Percentiles rank a stretch among this genome's conserved stretches.
Evolutionary conservation across 2,329 filamentous ascomycete genomes (phyloP).

Genomic region (Penicillium hordei): DNA sequence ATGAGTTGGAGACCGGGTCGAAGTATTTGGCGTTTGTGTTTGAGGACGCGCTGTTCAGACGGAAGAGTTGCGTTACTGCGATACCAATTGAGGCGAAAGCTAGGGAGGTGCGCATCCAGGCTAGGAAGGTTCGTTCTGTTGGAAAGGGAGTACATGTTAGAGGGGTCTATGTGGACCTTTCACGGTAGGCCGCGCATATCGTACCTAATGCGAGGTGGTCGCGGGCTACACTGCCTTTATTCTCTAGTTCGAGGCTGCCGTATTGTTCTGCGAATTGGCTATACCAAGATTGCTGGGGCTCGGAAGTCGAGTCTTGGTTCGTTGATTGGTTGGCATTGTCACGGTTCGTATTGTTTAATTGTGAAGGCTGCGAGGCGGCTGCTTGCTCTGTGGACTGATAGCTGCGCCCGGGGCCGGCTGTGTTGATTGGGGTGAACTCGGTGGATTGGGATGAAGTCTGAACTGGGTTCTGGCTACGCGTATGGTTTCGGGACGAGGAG

Average conservation of each 20-base stretch:
- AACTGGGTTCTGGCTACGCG: conserved; percentile 17
- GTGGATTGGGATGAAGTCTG: conserved; percentile 15
- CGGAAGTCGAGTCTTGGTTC: conserved; percentile 10
- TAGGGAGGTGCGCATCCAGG: conserved; percentile 65
- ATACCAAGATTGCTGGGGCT: conserved; percentile 45
- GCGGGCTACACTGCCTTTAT: conserved; percentile 65
- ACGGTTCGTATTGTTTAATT: not conserved
- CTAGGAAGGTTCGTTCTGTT: conserved; percentile 65
- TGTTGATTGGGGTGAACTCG: conserved; percentile 37
- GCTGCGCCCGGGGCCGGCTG: conserved; percentile 24
- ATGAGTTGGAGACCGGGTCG: not conserved
- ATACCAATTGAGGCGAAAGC: conserved; percentile 67
- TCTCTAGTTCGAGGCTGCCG: conserved; percentile 63
- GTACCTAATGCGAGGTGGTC: conserved; percentile 64
- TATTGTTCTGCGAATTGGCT: conserved; percentile 56
- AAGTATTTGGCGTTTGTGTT: conserved; percentile 3
- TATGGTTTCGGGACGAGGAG: conserved; percentile 20
- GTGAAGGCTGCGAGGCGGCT: not conserved
- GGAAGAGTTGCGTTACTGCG: conserved; percentile 65
- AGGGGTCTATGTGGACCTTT: not conserved
- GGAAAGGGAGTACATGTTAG: conserved; percentile 3
- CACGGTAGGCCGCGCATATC: conserved; percentile 12
- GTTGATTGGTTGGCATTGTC: conserved; percentile 4
- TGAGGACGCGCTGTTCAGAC: conserved; percentile 57
- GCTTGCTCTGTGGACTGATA: conserved; percentile 34